Evolutionary conservation across 805 yeast genomes (phyloP).

Genomic region (Kluyveromyces nonfermentans): DNA sequence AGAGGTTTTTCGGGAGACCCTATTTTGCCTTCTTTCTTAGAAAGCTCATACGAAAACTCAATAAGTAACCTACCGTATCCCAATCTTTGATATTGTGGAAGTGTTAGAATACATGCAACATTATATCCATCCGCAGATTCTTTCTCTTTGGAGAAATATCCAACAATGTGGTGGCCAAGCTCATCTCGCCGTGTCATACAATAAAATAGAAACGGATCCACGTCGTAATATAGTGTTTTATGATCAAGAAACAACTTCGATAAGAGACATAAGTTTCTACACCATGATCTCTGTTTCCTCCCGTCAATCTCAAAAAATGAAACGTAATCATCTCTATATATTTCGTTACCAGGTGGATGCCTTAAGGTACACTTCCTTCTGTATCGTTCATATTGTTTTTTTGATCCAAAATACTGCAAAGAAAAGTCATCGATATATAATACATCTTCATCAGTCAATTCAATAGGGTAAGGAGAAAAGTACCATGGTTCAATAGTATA

Average conservation of each 20-base stretch:
- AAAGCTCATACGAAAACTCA: slow-evolving; percentile 86
- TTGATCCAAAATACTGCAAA: slow-evolving; percentile 77
- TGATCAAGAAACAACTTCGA: slow-evolving; percentile 89
- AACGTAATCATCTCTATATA: slow-evolving; percentile 84
- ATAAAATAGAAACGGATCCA: slow-evolving; percentile 92
- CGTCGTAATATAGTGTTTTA: slow-evolving; percentile 93
- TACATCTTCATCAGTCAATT: slow-evolving; percentile 83
- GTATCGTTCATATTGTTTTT: slow-evolving; percentile 87
- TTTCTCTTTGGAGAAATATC: slow-evolving; percentile 93
- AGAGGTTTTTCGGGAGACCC: slow-evolving; percentile 98
- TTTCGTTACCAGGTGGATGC: slow-evolving; percentile 98
- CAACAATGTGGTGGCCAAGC: slow-evolving; percentile 90
- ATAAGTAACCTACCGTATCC: slow-evolving; percentile 90
- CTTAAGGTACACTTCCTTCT: slow-evolving; percentile 77
- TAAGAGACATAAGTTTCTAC: slow-evolving; percentile 86
- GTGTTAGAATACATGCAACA: slow-evolving; percentile 91
- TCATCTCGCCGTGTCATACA: slow-evolving; percentile 90
- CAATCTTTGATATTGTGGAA: slow-evolving; percentile 93
- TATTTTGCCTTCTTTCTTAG: slow-evolving; percentile 77
- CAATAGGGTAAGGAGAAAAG: slow-evolving; percentile 94
- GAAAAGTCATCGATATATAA: slow-evolving; percentile 90
- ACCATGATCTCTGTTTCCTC: slow-evolving; percentile 92
- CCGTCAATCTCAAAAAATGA: slow-evolving; percentile 98
- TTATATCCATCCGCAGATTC: slow-evolving; percentile 93
- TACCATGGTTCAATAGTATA: slow-evolving; percentile 98